Percentiles rank a stretch among this genome's conserved stretches.
phyloP scores from a whole-genome alignment of 805 yeast species.

The Dipodascus albidus region DNA sequence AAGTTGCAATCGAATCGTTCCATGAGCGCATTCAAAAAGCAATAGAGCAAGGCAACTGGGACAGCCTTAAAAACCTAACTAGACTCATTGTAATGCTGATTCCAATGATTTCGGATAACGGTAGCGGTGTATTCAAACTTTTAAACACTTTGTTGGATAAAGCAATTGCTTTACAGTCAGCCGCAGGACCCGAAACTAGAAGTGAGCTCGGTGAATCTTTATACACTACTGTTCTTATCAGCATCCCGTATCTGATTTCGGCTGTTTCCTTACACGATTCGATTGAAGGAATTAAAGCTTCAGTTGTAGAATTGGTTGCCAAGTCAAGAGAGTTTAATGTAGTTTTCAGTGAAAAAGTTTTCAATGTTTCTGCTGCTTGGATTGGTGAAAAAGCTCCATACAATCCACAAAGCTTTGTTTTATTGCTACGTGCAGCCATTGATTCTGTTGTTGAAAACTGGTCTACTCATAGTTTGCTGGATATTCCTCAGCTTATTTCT shows the following conservation, averaged over 20 bases:
- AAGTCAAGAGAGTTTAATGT: conserved; percentile 5
- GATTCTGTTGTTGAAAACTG: conserved; percentile 14
- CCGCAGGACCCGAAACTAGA: conserved; percentile 27
- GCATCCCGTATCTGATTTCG: conserved; percentile 43
- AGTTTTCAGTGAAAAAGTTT: neutral
- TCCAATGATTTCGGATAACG: conserved; percentile 47
- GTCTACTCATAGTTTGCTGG: conserved; percentile 16
- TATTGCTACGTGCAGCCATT: conserved; percentile 14
- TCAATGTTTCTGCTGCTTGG: neutral
- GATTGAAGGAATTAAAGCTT: conserved; percentile 6
- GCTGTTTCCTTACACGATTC: conserved; percentile 28
- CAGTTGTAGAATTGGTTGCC: conserved; percentile 4
- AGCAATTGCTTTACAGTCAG: conserved; percentile 44
- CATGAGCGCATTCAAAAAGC: conserved; percentile 51
- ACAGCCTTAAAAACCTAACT: conserved; percentile 54
- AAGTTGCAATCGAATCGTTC: conserved; percentile 54
- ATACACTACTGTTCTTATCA: conserved; percentile 46
- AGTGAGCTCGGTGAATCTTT: conserved; percentile 57
- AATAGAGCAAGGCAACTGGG: conserved; percentile 41
- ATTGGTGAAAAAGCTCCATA: conserved; percentile 17
- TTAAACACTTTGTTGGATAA: conserved; percentile 42
- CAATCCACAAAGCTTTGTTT: conserved; percentile 23
- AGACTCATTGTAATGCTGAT: conserved; percentile 59
- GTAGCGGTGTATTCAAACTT: conserved; percentile 35
- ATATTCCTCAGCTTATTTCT: conserved; percentile 8